Evolutionary conservation across 176 grass and related monocot genomes (phyloP).

Genomic region (Areca catechu): DNA sequence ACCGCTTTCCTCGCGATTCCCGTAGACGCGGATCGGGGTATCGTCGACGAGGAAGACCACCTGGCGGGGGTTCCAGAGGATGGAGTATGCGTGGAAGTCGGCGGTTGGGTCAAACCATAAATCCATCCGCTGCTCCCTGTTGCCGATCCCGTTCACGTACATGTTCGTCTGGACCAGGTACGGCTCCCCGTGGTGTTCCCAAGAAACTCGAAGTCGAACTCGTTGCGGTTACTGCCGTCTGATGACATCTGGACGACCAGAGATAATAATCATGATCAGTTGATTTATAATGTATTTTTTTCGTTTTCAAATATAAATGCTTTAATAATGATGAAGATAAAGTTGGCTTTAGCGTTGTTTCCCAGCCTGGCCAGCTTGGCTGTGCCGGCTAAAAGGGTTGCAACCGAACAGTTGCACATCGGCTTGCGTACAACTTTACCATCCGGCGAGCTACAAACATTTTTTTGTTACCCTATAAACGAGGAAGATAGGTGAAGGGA

Average conservation of each 20-base stretch:
- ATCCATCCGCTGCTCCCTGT: conserved; percentile 97
- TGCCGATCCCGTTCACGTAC: conserved; percentile 83
- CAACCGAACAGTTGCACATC: too few species aligned
- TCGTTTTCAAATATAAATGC: too few species aligned
- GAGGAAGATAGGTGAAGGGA: too few species aligned
- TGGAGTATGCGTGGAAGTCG: conserved; percentile 63
- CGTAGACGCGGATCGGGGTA: conserved; percentile 79
- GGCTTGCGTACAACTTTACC: too few species aligned
- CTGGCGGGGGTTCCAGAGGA: conserved; percentile 75
- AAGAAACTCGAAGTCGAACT: conserved; percentile 98
- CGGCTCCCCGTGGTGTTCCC: conserved; percentile 76
- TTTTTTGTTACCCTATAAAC: too few species aligned
- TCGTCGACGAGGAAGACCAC: conserved; percentile 94
- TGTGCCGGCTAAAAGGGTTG: too few species aligned
- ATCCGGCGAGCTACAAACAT: too few species aligned
- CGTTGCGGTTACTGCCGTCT: conserved; percentile 69
- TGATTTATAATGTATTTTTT: too few species aligned
- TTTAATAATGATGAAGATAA: too few species aligned
- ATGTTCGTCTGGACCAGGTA: conserved; percentile 98
- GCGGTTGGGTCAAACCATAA: conserved; percentile 73
- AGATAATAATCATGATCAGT: too few species aligned
- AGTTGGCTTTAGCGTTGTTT: too few species aligned
- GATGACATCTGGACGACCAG: conserved; percentile 42
- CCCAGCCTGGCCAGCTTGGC: too few species aligned
- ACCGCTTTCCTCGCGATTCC: conserved; percentile 29